Evolutionary conservation across 2,329 filamentous ascomycete genomes (phyloP).

Genomic region (Xylaria sp.): DNA sequence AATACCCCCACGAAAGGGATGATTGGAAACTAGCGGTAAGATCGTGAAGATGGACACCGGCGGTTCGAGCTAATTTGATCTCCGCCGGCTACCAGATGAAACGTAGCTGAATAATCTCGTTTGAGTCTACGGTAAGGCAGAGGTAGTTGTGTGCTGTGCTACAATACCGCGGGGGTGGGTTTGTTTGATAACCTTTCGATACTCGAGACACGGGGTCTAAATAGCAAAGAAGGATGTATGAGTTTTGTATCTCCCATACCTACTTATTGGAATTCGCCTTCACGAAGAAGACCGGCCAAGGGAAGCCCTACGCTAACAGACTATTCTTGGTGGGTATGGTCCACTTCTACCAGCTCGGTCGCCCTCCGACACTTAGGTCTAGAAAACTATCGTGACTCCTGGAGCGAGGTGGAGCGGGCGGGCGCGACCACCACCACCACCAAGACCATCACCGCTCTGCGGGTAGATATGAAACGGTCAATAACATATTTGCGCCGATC

Average conservation of each 20-base stretch:
- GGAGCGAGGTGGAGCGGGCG: constrained; percentile 48
- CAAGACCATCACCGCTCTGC: constrained; percentile 30
- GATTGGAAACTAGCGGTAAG: constrained; percentile 37
- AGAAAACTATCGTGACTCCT: constrained; percentile 49
- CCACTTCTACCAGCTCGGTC: constrained; percentile 46
- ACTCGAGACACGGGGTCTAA: constrained; percentile 1
- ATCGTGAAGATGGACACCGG: constrained; percentile 32
- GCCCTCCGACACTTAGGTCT: constrained; percentile 39
- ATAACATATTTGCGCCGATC: constrained; percentile 20
- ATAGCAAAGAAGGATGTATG: constrained; percentile 28
- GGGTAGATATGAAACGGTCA: constrained; percentile 9
- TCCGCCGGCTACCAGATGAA: constrained; percentile 12
- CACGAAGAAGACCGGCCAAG: constrained; percentile 37
- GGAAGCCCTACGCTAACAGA: constrained; percentile 38
- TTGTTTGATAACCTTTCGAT: constrained; percentile 5
- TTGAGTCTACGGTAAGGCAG: not conserved
- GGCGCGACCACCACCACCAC: constrained; percentile 38
- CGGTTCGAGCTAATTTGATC: constrained; percentile 13
- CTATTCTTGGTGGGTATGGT: constrained; percentile 43
- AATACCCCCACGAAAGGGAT: constrained; percentile 36
- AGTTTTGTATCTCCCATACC: constrained; percentile 33
- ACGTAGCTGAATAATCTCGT: constrained; percentile 3
- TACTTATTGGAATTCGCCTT: constrained; percentile 32
- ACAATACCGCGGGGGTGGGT: not conserved
- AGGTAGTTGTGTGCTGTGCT: not conserved